These are phyloP conservation scores for Trametes hirsuta DNA, from an alignment of 1,284 basidiomycete species.

Conservation along the genomic window DNA sequence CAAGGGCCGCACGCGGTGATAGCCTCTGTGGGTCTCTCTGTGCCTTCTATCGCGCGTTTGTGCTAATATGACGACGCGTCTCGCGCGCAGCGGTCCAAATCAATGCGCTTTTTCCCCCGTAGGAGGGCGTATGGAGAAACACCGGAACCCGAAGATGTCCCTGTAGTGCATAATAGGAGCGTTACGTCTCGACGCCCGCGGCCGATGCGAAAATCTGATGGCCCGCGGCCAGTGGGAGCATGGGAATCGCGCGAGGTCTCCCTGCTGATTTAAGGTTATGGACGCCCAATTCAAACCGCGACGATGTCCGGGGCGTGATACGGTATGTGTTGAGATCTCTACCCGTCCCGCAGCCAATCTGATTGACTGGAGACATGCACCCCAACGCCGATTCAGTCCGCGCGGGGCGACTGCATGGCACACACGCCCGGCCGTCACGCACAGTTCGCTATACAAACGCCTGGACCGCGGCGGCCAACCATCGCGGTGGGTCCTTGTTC, in stretches of 20 bases:
- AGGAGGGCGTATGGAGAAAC: constrained; percentile 27
- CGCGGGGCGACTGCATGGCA: constrained; percentile 9
- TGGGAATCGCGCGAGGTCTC: constrained; percentile 21
- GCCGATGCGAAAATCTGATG: constrained; percentile 36
- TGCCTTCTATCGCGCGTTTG: constrained; percentile 5
- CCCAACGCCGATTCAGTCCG: constrained; percentile 4
- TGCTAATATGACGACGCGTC: constrained; percentile 16
- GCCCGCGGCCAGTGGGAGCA: constrained; percentile 24
- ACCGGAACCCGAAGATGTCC: constrained; percentile 34
- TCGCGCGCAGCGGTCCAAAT: constrained; percentile 17
- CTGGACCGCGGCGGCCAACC: background rate
- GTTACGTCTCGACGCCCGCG: constrained; percentile 14
- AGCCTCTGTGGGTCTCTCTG: constrained; percentile 14
- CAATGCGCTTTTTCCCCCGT: constrained; percentile 23
- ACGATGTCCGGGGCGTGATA: constrained; percentile 3
- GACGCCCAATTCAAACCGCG: constrained; percentile 19
- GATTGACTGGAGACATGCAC: constrained; percentile 19
- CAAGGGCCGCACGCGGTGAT: constrained; percentile 6
- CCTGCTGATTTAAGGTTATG: constrained; percentile 23
- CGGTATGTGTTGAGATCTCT: constrained; percentile 20
- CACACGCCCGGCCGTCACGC: constrained; percentile 17
- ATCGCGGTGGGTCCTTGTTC: background rate
- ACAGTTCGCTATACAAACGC: constrained; percentile 14
- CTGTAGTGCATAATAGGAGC: constrained; percentile 22
- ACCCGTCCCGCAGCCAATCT: constrained; percentile 19